Evolutionary conservation across 768 basidiomycete species (phyloP).

Genomic region (Porpolomopsis calyptriformis): DNA sequence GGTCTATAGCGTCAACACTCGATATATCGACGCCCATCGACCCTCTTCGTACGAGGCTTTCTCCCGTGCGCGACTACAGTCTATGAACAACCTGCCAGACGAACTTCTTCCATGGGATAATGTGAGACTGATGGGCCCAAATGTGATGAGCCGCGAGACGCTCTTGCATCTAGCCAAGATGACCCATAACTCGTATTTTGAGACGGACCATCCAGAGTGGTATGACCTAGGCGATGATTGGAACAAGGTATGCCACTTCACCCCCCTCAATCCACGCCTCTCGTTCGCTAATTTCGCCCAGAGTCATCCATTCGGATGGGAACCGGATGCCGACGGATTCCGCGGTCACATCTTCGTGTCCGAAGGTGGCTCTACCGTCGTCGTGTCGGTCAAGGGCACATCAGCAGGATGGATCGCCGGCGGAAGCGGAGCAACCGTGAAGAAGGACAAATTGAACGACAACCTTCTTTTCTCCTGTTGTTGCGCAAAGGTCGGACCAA

Average conservation of each 20-base stretch:
- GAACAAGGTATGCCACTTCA: conserved; percentile 37
- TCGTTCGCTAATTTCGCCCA: conserved; percentile 16
- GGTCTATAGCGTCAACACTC: conserved; percentile 33
- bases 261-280: background rate
- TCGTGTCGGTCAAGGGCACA: conserved; percentile 91
- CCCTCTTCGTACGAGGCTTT: conserved; percentile 37
- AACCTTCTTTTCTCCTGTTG: conserved; percentile 95
- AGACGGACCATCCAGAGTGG: conserved; percentile 49
- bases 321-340: conserved; percentile 79
- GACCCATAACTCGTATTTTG: conserved; percentile 72
- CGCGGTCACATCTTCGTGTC: conserved; percentile 89
- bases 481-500: conserved; percentile 88
- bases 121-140: conserved; percentile 54
- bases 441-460: conserved; percentile 90
- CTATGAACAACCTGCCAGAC: conserved; percentile 29
- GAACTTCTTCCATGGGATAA: conserved; percentile 50
- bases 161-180: conserved; percentile 78
- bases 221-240: conserved; percentile 56
- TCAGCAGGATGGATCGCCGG: conserved; percentile 59
- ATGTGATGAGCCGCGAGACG: conserved; percentile 61
- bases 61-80: conserved; percentile 25
- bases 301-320: conserved; percentile 81
- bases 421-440: conserved; percentile 70
- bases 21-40: conserved; percentile 29
- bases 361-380: conserved; percentile 71